Conservation (phyloP, 208 protist species). For the Wallacemonas collosoma region DNA sequence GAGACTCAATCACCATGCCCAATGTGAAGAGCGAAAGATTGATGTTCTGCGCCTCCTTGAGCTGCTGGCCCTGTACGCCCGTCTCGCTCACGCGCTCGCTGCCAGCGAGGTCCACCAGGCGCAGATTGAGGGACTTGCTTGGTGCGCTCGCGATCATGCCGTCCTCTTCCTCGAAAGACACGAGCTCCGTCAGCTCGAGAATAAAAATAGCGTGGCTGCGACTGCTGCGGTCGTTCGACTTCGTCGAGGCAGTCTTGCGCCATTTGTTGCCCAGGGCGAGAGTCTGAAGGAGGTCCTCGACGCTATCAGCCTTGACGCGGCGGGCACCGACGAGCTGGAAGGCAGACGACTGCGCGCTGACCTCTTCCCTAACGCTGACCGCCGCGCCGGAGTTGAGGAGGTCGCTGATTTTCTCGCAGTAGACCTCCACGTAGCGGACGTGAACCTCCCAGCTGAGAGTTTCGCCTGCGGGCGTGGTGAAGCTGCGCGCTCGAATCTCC, state of each 20-base stretch:
- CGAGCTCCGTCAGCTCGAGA: constrained; percentile 75
- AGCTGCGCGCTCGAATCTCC: constrained; percentile 49
- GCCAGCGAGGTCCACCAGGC: constrained; percentile 86
- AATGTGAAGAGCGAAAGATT: constrained; percentile 89
- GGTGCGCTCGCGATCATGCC: constrained; percentile 62
- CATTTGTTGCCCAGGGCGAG: constrained; percentile 70
- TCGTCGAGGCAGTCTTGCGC: constrained; percentile 67
- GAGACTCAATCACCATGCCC: constrained; percentile 83
- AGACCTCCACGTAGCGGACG: constrained; percentile 90
- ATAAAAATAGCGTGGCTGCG: constrained; percentile 88
- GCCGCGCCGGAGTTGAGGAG: constrained; percentile 72
- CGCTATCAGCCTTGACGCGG: constrained; percentile 42
- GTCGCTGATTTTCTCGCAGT: constrained; percentile 90
- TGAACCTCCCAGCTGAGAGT: constrained; percentile 78
- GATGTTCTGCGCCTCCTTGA: constrained; percentile 88
- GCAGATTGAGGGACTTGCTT: constrained; percentile 69
- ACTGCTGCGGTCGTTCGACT: constrained; percentile 83
- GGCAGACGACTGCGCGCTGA: constrained; percentile 51
- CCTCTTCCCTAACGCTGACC: constrained; percentile 67
- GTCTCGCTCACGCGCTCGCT: constrained; percentile 87
- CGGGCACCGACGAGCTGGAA: constrained; percentile 69
- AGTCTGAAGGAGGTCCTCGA: constrained; percentile 66
- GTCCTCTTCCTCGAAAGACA: constrained; percentile 60
- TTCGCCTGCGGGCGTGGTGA: constrained; percentile 44
- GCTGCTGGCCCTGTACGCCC: constrained; percentile 64